phyloP scores from a whole-genome alignment of 169 alveolate species.

The Cryptosporidium parvum region DNA sequence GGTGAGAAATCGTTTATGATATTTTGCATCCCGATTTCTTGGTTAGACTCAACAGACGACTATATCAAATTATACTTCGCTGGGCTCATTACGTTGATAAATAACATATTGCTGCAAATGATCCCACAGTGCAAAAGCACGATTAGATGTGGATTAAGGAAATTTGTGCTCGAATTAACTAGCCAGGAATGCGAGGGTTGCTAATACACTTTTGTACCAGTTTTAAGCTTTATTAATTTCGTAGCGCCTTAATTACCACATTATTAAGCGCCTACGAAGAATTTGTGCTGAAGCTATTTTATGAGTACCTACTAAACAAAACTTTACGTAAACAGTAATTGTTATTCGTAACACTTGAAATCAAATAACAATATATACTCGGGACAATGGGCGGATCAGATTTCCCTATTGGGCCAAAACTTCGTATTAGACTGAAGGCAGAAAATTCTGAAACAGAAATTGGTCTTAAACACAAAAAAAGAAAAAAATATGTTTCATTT shows the following conservation, averaged over 20 bases:
- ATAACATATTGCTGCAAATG: conserved; percentile 12
- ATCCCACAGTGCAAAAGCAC: conserved; percentile 60
- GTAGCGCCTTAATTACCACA: conserved; percentile 28
- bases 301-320: conserved; percentile 14
- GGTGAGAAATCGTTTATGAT: conserved; percentile 16
- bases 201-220: neutral
- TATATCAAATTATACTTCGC: conserved; percentile 27
- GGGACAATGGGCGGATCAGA: conserved; percentile 61
- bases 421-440: conserved; percentile 72
- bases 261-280: neutral
- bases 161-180: conserved; percentile 36
- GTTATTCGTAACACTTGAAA: neutral
- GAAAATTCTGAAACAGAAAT: conserved; percentile 21
- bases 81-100: conserved; percentile 11
- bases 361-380: neutral
- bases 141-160: conserved; percentile 64
- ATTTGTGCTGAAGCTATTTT: neutral
- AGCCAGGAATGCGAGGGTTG: conserved; percentile 54
- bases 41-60: conserved; percentile 56
- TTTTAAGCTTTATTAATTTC: neutral
- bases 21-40: conserved; percentile 30
- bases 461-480: conserved; percentile 24
- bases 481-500: conserved; percentile 37
- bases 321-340: neutral
- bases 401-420: conserved; percentile 59